Evolutionary conservation across 78 protist genomes (phyloP), one percentile per base, ranked within the genome.

Genomic region (Tieghemostelium lacteum): DNA sequence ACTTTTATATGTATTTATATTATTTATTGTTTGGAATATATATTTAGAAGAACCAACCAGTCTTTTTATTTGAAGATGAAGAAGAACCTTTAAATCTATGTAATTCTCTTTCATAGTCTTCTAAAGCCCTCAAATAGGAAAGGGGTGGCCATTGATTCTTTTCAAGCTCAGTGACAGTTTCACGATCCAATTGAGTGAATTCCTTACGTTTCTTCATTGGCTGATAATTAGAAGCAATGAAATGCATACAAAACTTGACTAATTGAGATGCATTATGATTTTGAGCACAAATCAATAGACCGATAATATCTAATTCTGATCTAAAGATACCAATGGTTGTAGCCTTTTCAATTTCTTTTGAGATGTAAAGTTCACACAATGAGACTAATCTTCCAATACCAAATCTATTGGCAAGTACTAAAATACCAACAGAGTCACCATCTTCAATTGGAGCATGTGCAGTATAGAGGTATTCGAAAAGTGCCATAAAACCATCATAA

Each of bases 131-230:
- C 3, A 93, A 26, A 37, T 93, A 93, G 24, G 28, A 33, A 22
- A 80, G 52, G 28, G 95, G 95, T 29, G 95, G 95, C 95, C 95
- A 93, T 58, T 88, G 95, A 40, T 92, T 49, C 31, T 87, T 71
- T 62, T 93, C 95, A 7, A 80, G 12, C 14, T 85, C 28, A n/a
- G 22, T 45, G 20, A 69, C 28, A 26, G 73, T 91, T 19, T 49
- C 69, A 20, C 31, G 49, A 58, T 66, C 83, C 16, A 74, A 34
- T 40, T 63, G 29, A 4, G 26, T 33, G 45, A 24, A 85, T 26
- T 93, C 95, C 22, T 57, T 42, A 36, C 95, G 45, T 49, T 62
- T 55, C 19, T 45, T 66, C 93, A 85, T 78, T 39, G 91, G 94
- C 50, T 88, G 94, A 36, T 83, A 93, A 73, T 93, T 93, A 24